These are phyloP conservation scores for Casuarina glauca DNA, from an alignment of 306 rosid species.

Conservation along the genomic window DNA sequence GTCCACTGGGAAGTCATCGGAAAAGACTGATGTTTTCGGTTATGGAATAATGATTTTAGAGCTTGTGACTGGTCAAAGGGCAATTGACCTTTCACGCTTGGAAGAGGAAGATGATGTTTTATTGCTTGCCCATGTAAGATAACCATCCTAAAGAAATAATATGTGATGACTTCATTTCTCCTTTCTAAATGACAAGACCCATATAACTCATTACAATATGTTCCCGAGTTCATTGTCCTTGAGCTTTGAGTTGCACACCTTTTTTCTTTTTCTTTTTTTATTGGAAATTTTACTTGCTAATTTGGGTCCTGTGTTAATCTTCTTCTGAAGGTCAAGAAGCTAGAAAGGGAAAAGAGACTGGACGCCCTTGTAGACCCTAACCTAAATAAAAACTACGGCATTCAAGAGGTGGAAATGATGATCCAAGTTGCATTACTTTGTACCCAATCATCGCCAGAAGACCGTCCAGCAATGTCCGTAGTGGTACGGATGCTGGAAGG, in stretches of 20 bases:
- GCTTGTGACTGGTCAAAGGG: slow-evolving; percentile 93
- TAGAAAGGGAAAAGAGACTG: slow-evolving; percentile 81
- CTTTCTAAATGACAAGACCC: neutral
- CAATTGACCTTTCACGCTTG: slow-evolving; percentile 93
- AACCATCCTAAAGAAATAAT: neutral
- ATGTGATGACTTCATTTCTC: neutral
- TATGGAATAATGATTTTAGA: slow-evolving; percentile 97
- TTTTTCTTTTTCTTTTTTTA: neutral
- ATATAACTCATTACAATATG: neutral
- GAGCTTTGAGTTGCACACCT: neutral
- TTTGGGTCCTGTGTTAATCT: slow-evolving; percentile 11
- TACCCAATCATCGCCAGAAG: slow-evolving; percentile 93
- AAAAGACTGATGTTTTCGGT: slow-evolving; percentile 98
- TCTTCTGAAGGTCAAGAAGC: slow-evolving; percentile 76
- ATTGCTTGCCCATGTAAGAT: slow-evolving; percentile 89
- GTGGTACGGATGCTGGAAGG: slow-evolving; percentile 98
- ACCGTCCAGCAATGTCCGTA: slow-evolving; percentile 92
- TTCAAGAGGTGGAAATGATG: slow-evolving; percentile 91
- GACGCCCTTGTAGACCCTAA: slow-evolving; percentile 81
- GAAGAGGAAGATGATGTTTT: slow-evolving; percentile 97
- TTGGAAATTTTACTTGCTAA: slow-evolving; percentile 3
- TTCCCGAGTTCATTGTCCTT: slow-evolving; percentile 13
- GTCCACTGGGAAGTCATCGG: slow-evolving; percentile 98
- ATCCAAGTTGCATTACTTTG: slow-evolving; percentile 91
- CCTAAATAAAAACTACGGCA: slow-evolving; percentile 55